Evolutionary conservation across 1,139 yeast genomes (phyloP).

Genomic region (Suhomyces ambrosiae): DNA sequence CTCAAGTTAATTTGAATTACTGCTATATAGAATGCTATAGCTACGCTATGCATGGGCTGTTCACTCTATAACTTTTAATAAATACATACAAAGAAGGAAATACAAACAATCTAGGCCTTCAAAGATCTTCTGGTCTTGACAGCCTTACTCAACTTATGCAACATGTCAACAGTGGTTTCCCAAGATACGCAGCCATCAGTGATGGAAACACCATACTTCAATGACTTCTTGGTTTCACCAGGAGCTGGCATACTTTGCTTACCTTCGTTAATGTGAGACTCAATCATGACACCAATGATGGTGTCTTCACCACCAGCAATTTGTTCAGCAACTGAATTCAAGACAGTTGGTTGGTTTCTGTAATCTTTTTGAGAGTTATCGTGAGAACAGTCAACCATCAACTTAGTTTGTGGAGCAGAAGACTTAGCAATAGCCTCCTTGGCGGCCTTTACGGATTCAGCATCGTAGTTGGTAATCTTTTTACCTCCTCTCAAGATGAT

Average conservation of each 20-base stretch:
- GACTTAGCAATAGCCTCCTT: slow-evolving; percentile 61
- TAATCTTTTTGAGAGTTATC: slow-evolving; percentile 94
- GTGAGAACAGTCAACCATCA: slow-evolving; percentile 97
- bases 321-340: slow-evolving; percentile 77
- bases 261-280: slow-evolving; percentile 90
- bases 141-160: slow-evolving; percentile 76
- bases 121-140: slow-evolving; percentile 73
- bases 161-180: slow-evolving; percentile 84
- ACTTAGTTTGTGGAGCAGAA: slow-evolving; percentile 61
- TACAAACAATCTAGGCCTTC: slow-evolving; percentile 3
- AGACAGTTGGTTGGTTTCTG: slow-evolving; percentile 91
- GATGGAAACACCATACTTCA: slow-evolving; percentile 94
- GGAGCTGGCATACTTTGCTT: slow-evolving; percentile 75
- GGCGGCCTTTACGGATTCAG: slow-evolving; percentile 72
- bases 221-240: slow-evolving; percentile 59
- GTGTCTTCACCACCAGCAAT: slow-evolving; percentile 75
- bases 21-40: neutral
- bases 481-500: slow-evolving; percentile 96
- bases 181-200: slow-evolving; percentile 96
- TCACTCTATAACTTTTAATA: neutral
- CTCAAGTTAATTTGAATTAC: too few relatives aligned
- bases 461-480: slow-evolving; percentile 89
- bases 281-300: slow-evolving; percentile 94
- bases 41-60: too few relatives aligned
- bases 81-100: slow-evolving; percentile 1